phyloP scores from a whole-genome alignment of 108 stramenopile genomes.

The Skeletonema tropicum region DNA sequence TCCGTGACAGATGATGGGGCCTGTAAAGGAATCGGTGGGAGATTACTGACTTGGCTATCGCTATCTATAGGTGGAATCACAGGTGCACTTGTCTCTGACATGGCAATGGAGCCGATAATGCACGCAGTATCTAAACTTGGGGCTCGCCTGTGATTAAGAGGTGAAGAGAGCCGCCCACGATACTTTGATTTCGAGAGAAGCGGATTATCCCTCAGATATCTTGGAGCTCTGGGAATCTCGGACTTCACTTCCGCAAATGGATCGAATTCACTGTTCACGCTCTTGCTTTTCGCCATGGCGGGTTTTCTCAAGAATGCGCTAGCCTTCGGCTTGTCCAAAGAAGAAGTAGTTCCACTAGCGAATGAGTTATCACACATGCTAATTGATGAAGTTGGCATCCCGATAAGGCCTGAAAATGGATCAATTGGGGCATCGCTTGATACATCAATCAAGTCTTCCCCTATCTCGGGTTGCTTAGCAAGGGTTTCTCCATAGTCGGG shows the following conservation, averaged over 20 bases:
- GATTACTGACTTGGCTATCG: background rate
- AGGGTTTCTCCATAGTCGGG: background rate
- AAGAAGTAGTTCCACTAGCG: slow-evolving; percentile 3
- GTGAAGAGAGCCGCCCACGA: background rate
- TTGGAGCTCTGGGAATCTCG: slow-evolving; percentile 2
- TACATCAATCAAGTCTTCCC: slow-evolving; percentile 31
- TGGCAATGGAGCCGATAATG: slow-evolving; percentile 23
- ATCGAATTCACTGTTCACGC: slow-evolving; percentile 3
- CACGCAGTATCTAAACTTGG: slow-evolving; percentile 17
- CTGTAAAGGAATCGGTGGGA: slow-evolving; percentile 2
- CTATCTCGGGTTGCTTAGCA: slow-evolving; percentile 1
- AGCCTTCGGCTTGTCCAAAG: background rate
- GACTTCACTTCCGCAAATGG: background rate
- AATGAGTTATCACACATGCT: slow-evolving; percentile 8
- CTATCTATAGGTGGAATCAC: background rate
- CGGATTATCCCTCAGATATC: slow-evolving; percentile 4
- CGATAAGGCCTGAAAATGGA: slow-evolving; percentile 7
- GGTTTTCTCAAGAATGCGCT: slow-evolving; percentile 1
- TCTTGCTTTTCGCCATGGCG: background rate
- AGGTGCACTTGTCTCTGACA: slow-evolving; percentile 15
- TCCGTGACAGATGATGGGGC: background rate
- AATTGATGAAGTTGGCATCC: background rate
- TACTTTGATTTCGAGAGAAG: slow-evolving; percentile 3
- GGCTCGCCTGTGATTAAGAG: background rate
- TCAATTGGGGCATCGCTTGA: slow-evolving; percentile 1